Evolutionary conservation across 2,329 filamentous ascomycete genomes (phyloP).

Genomic region (Gnomoniopsis sp.): DNA sequence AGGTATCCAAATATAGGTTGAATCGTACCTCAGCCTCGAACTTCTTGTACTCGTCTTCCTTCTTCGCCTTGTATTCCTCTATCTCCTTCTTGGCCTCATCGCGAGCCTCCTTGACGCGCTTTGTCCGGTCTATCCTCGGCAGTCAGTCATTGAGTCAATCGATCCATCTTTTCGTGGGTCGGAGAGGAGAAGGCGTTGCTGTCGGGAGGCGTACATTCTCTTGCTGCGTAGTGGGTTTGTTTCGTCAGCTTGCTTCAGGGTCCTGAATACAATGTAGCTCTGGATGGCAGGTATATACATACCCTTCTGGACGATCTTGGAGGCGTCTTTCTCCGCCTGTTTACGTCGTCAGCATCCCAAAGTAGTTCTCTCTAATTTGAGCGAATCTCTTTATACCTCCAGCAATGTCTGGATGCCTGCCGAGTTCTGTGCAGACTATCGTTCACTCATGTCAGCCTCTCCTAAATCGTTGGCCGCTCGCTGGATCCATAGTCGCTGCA

Average conservation of each 20-base stretch:
- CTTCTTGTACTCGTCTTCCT: constrained; percentile 92
- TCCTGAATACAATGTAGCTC: background rate
- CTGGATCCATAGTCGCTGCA: background rate
- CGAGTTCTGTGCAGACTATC: constrained; percentile 94
- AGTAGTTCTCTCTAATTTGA: background rate
- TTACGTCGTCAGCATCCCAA: constrained; percentile 15
- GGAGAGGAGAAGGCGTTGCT: background rate
- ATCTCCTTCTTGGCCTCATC: constrained; percentile 98
- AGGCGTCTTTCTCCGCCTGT: constrained; percentile 94
- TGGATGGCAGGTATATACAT: constrained; percentile 24
- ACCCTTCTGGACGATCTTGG: constrained; percentile 99
- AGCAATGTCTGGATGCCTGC: constrained; percentile 97
- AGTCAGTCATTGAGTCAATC: background rate
- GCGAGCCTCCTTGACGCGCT: constrained; percentile 94
- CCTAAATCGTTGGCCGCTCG: background rate
- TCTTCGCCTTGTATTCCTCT: constrained; percentile 81
- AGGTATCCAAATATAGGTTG: no score
- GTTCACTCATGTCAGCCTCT: constrained; percentile 20
- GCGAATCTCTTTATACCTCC: constrained; percentile 66
- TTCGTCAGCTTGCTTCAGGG: constrained; percentile 27
- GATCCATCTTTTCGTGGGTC: background rate
- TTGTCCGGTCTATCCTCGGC: constrained; percentile 70
- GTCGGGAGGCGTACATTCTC: constrained; percentile 71
- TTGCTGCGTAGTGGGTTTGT: constrained; percentile 48
- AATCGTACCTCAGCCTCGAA: constrained; percentile 71